Evolutionary conservation across 139 green algal species (phyloP).

Genomic region (Haematococcus sp.): DNA sequence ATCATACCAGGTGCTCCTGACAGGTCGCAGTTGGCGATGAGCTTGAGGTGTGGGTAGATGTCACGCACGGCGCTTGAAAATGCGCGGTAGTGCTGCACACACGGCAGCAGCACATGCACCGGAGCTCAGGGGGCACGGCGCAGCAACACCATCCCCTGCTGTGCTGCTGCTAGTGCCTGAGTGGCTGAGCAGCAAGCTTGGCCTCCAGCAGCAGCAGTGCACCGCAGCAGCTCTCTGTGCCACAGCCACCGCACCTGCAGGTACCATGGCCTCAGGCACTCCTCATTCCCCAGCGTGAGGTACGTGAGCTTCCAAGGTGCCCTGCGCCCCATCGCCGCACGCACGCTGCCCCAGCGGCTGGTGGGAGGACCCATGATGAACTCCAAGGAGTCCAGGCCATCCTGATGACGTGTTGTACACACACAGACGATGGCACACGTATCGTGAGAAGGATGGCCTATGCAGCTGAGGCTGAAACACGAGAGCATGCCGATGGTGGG

Average conservation of each 20-base stretch:
- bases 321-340: slow-evolving; percentile 57
- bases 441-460: too few species aligned
- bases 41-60: slow-evolving; percentile 46
- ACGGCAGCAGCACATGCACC: too few species aligned
- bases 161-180: too few species aligned
- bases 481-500: too few species aligned
- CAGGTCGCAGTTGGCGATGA: slow-evolving; percentile 65
- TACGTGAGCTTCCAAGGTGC: slow-evolving; percentile 61
- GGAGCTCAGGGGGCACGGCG: too few species aligned
- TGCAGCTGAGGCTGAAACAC: too few species aligned
- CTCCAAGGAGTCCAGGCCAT: slow-evolving; percentile 61
- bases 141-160: too few species aligned
- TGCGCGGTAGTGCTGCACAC: slow-evolving; percentile 10
- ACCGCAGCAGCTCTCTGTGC: background rate
- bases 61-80: slow-evolving; percentile 29
- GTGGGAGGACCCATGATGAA: slow-evolving; percentile 48
- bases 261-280: slow-evolving; percentile 20
- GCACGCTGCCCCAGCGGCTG: slow-evolving; percentile 18
- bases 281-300: slow-evolving; percentile 72
- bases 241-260: background rate
- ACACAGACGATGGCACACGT: too few species aligned
- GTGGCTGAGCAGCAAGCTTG: too few species aligned
- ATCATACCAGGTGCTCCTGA: too few species aligned
- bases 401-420: slow-evolving; percentile 13
- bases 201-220: background rate